Conservation (phyloP, 495 filamentous ascomycete species). For the Penicillium bovifimosum region DNA sequence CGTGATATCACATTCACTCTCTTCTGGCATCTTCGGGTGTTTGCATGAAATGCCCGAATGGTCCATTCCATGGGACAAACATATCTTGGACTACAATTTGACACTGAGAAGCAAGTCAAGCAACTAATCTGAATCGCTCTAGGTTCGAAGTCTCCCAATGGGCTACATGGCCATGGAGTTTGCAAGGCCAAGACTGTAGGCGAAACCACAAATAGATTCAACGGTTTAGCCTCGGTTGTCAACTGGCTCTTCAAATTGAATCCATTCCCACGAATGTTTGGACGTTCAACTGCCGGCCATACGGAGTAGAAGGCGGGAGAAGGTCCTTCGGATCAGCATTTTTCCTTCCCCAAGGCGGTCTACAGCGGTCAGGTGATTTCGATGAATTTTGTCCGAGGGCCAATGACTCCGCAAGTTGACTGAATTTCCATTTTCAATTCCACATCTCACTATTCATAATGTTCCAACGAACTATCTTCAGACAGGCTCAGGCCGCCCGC, state of each 20-base stretch:
- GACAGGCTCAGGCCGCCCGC: constrained; percentile 40
- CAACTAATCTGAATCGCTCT: too few species aligned
- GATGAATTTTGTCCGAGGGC: constrained; percentile 25
- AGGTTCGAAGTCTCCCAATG: too few species aligned
- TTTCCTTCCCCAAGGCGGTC: constrained; percentile 20
- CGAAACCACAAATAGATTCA: too few species aligned
- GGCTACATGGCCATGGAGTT: too few species aligned
- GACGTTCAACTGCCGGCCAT: not conserved
- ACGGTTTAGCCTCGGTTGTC: too few species aligned
- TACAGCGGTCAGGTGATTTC: constrained; percentile 23
- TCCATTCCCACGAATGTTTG: not conserved
- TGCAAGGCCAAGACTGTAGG: too few species aligned
- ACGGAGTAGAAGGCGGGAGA: not conserved
- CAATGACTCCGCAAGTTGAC: constrained; percentile 6
- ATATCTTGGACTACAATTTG: too few species aligned
- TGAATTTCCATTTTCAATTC: constrained; percentile 8
- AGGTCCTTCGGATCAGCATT: constrained; percentile 15
- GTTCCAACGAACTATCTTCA: constrained; percentile 43
- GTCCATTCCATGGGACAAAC: too few species aligned
- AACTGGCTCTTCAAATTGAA: not conserved
- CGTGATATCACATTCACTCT: too few species aligned
- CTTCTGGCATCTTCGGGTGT: too few species aligned
- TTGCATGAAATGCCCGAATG: too few species aligned
- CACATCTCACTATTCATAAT: constrained; percentile 24
- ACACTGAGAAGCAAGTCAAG: too few species aligned